phyloP scores from a whole-genome alignment of 106 monocot species.

The Chionographis japonica region DNA sequence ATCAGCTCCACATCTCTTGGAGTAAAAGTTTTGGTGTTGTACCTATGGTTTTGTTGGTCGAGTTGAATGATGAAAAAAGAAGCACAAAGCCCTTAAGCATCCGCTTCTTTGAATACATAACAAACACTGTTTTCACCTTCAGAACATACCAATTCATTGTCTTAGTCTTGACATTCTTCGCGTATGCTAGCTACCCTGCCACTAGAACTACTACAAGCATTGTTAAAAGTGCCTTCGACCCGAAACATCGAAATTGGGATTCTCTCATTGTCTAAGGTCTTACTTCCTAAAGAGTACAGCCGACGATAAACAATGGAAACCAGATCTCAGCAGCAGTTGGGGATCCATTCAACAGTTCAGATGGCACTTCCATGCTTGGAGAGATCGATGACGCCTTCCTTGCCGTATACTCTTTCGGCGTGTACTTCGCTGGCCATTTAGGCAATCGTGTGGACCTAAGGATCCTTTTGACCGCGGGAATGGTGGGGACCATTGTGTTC shows the following conservation, averaged over 20 bases:
- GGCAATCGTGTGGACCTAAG: conserved; percentile 78
- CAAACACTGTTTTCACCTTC: no score
- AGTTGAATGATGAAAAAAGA: no score
- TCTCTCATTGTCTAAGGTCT: conserved; percentile 19
- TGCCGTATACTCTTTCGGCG: conserved; percentile 69
- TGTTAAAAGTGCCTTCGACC: conserved; percentile 72
- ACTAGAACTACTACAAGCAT: conserved; percentile 81
- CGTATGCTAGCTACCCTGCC: conserved; percentile 81
- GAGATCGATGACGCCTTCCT: conserved; percentile 89
- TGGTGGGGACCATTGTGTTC: conserved; percentile 82
- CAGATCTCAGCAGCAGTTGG: conserved; percentile 42
- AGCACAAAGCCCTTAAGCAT: no score
- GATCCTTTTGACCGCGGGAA: conserved; percentile 65
- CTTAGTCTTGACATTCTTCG: conserved; percentile 61
- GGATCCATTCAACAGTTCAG: conserved; percentile 63
- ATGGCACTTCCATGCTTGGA: conserved; percentile 74
- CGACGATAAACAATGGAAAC: conserved; percentile 6
- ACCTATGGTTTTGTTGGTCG: no score
- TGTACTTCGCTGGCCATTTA: conserved; percentile 91
- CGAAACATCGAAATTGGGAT: conserved; percentile 30
- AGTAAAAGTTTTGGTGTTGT: no score
- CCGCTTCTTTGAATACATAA: no score
- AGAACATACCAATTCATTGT: no score
- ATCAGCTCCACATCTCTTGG: no score
- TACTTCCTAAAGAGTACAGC: conserved; percentile 11